phyloP scores from a whole-genome alignment of 139 green algal species.

The Tetradesmus lagerheimii region DNA sequence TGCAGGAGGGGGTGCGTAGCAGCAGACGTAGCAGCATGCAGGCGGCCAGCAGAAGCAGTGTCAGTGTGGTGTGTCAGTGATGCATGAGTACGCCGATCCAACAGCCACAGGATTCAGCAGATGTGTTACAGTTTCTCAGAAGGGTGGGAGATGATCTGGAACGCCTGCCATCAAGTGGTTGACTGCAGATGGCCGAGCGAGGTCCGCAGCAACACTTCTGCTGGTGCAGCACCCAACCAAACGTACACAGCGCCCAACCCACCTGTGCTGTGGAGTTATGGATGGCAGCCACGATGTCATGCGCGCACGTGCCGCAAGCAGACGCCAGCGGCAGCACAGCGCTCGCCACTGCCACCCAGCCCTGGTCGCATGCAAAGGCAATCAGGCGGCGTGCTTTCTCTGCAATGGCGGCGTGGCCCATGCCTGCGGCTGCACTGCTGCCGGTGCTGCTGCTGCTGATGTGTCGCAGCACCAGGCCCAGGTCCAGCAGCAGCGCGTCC shows the following conservation, averaged over 20 bases:
- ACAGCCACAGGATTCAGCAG: no score
- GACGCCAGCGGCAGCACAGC: slow-evolving; percentile 60
- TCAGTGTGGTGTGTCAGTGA: no score
- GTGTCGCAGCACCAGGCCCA: slow-evolving; percentile 65
- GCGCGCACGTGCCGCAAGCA: slow-evolving; percentile 52
- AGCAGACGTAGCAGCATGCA: not conserved
- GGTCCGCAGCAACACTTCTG: no score
- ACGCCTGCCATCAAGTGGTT: not conserved
- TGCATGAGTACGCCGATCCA: no score
- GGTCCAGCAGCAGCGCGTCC: slow-evolving; percentile 56
- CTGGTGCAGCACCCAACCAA: no score
- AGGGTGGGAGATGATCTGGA: no score
- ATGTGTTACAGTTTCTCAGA: no score
- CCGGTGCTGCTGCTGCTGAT: slow-evolving; percentile 10
- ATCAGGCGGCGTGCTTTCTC: slow-evolving; percentile 63
- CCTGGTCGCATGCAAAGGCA: slow-evolving; percentile 68
- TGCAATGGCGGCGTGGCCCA: slow-evolving; percentile 25
- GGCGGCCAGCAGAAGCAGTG: not conserved
- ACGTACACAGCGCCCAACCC: not conserved
- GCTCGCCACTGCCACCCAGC: slow-evolving; percentile 58
- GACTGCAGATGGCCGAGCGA: no score
- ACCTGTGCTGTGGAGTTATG: slow-evolving; percentile 47
- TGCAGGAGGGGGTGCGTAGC: not conserved
- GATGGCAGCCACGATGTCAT: slow-evolving; percentile 57
- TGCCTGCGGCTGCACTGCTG: not conserved